Percentiles rank a stretch among this genome's conserved stretches.
phyloP scores from a whole-genome alignment of 1,139 yeast genomes.

The Sugiyamaella paludigena region DNA sequence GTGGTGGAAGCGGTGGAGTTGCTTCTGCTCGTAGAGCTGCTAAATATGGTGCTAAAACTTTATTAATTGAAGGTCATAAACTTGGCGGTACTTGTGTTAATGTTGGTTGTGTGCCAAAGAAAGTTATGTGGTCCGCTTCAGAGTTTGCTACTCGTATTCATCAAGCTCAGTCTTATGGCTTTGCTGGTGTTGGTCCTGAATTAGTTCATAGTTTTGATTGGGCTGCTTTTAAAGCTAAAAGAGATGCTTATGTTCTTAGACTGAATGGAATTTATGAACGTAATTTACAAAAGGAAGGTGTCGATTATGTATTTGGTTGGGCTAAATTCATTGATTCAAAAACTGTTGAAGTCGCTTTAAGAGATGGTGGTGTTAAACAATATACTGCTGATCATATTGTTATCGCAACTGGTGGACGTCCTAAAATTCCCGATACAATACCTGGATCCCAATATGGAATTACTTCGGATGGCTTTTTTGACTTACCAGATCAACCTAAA shows the following conservation, averaged over 20 bases:
- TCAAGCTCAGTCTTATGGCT: constrained; percentile 81
- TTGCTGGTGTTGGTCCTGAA: constrained; percentile 49
- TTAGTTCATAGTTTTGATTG: constrained; percentile 66
- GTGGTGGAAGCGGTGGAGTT: constrained; percentile 99
- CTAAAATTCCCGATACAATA: constrained; percentile 65
- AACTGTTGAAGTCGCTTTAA: constrained; percentile 71
- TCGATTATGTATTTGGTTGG: constrained; percentile 82
- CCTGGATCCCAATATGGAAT: constrained; percentile 83
- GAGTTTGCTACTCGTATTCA: constrained; percentile 74
- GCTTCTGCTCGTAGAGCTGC: constrained; percentile 98
- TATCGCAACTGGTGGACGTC: constrained; percentile 92
- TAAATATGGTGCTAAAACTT: constrained; percentile 82
- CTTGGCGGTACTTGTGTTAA: constrained; percentile 99
- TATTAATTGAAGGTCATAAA: constrained; percentile 69
- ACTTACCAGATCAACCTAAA: constrained; percentile 76
- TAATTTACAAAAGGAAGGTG: constrained; percentile 84
- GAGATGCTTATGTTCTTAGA: constrained; percentile 86
- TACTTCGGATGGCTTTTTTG: constrained; percentile 90
- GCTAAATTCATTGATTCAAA: constrained; percentile 57
- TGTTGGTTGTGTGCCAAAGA: constrained; percentile 98
- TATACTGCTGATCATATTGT: constrained; percentile 80
- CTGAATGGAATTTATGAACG: constrained; percentile 91
- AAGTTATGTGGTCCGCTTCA: constrained; percentile 97
- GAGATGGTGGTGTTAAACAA: constrained; percentile 46
- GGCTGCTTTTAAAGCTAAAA: constrained; percentile 72